These are phyloP conservation scores for Magnolia changhungtana DNA, from an alignment of 164 flowering plant species.

Conservation along the genomic window DNA sequence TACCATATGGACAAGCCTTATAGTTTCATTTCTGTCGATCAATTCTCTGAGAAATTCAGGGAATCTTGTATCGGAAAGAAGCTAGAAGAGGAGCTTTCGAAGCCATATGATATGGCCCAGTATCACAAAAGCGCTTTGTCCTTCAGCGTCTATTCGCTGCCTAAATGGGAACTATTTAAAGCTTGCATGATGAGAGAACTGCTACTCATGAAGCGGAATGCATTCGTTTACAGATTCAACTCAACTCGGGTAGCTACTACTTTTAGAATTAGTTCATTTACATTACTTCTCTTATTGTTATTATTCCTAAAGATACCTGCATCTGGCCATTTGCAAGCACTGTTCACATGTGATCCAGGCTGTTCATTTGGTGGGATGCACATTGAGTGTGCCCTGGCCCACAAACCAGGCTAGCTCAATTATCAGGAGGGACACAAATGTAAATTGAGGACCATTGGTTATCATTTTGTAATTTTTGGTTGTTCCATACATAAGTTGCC, in stretches of 20 bases:
- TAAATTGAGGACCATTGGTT: no score
- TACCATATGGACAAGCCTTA: slow-evolving; percentile 30
- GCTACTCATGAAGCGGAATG: slow-evolving; percentile 60
- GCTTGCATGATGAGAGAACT: slow-evolving; percentile 56
- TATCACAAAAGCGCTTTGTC: slow-evolving; percentile 41
- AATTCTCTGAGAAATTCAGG: slow-evolving; percentile 35
- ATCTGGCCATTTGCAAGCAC: no score
- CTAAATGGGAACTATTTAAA: slow-evolving; percentile 50
- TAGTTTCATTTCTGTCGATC: slow-evolving; percentile 40
- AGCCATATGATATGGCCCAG: slow-evolving; percentile 34
- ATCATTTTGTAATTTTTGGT: no score
- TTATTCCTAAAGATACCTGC: no score
- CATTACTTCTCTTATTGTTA: no score
- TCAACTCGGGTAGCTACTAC: slow-evolving; percentile 23
- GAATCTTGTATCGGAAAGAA: slow-evolving; percentile 32
- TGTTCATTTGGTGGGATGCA: no score
- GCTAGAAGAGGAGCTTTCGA: slow-evolving; percentile 37
- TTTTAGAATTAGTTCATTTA: neutral
- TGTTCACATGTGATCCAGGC: no score
- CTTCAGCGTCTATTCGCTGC: slow-evolving; percentile 33
- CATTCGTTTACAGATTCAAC: slow-evolving; percentile 55
- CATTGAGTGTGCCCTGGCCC: no score
- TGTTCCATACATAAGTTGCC: no score
- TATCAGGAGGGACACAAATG: no score
- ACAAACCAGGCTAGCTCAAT: no score